These are phyloP conservation scores for Ceratobasidium sp. DNA, from an alignment of 1,284 basidiomycete species.

Conservation along the genomic window DNA sequence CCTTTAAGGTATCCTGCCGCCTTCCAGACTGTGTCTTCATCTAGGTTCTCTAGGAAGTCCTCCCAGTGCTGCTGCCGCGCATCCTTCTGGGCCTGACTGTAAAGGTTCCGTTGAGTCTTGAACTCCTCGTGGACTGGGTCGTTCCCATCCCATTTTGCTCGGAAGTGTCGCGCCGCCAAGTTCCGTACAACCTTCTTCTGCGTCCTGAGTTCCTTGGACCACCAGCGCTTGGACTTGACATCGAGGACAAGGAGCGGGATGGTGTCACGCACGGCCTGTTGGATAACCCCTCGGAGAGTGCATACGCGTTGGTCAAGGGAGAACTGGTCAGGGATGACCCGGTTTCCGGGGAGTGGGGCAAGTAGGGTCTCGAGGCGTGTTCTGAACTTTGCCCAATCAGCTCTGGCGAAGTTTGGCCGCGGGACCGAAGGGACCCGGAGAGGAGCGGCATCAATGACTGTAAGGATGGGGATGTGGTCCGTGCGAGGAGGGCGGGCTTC, in stretches of 20 bases:
- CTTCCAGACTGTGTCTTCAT: conserved; percentile 38
- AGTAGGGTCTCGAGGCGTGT: neutral
- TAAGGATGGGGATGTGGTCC: neutral
- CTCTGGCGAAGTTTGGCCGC: neutral
- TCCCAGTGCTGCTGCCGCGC: conserved; percentile 41
- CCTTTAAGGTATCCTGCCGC: conserved; percentile 26
- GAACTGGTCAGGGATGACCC: too few relatives aligned
- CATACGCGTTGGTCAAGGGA: too few relatives aligned
- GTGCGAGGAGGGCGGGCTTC: conserved; percentile 42
- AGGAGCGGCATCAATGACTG: neutral
- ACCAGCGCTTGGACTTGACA: conserved; percentile 32
- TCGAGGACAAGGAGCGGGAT: neutral
- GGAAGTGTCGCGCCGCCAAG: neutral
- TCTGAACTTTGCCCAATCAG: neutral
- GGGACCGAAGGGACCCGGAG: neutral
- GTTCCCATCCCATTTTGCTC: neutral
- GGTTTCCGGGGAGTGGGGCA: too few relatives aligned
- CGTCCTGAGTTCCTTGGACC: conserved; percentile 20
- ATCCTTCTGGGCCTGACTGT: conserved; percentile 7
- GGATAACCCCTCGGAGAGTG: too few relatives aligned
- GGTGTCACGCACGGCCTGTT: neutral
- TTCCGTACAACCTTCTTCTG: neutral
- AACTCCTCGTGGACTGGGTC: conserved; percentile 7
- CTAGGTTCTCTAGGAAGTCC: conserved; percentile 27
- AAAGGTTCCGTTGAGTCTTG: conserved; percentile 4